Base-by-base conservation (phyloP, 768 basidiomycete genomes). In the Gyrodon lividus region DNA sequence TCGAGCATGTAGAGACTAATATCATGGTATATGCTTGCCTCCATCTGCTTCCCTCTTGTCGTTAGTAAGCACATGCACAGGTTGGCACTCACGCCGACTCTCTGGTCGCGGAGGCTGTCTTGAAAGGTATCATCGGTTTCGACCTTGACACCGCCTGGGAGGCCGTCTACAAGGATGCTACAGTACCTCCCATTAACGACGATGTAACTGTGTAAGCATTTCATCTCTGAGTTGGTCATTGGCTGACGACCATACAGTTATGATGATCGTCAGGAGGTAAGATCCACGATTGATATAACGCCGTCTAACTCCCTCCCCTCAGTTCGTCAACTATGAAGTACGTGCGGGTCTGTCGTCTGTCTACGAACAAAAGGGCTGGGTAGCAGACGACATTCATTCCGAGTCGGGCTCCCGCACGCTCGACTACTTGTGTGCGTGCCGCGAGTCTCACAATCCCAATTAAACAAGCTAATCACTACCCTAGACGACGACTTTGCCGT, bases 61-160 rank as follows among this genome's bases (percentile, higher is more conserved):
- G 26, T 51, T 10, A 38, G 12, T 43, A 3, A 46, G 12, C 12
- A 24, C 24, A 28, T 34, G 7, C 12, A 28, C 43, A 86, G 85
- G 81, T 91, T 14, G 86, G 77, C 9, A 91, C 88, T 0, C 88
- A 93, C 57, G 87, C 87, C 6, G 87, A 89, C 59, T 89, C 87
- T 2, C 78, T 88, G 30, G 74, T 90, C 22, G 83, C 88, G 0
- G 86, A 88, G 63, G 87, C 85, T 0, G 80, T 82, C 9, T 57
- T 82, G 23, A 89, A 89, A 68, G 83, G 83, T 8, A 68, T 87
- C 12, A 73, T 70, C 0, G 84, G 75, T 0, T 87, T 89, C 45
- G 82, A 90, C 65, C 64, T 73, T 3, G 77, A 80, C 0, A 67
- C 80, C 1, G 87, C 87, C 0, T 92, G 83, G 79, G 77, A 83